Percentiles rank a stretch among this genome's conserved stretches.
Conservation (phyloP, 495 filamentous ascomycete species). For the Ramalina peruviana region DNA sequence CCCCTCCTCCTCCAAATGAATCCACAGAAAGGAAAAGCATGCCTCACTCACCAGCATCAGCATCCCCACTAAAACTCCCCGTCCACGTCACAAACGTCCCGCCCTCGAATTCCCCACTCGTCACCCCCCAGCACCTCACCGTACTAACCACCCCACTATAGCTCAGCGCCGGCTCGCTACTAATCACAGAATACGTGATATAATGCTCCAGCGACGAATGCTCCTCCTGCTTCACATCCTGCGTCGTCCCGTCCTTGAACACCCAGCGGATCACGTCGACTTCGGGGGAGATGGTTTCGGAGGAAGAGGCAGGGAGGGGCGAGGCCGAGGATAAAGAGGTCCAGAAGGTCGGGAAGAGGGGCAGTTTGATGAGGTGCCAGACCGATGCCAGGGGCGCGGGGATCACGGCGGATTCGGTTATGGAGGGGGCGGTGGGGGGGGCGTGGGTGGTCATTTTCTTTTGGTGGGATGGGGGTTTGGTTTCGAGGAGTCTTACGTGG, state of each 20-base stretch:
- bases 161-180: slow-evolving; percentile 39
- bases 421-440: slow-evolving; percentile 50
- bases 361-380: slow-evolving; percentile 57
- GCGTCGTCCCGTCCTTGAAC: slow-evolving; percentile 46
- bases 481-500: not conserved
- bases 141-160: slow-evolving; percentile 51
- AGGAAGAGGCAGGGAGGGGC: not conserved
- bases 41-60: slow-evolving; percentile 42
- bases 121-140: slow-evolving; percentile 45
- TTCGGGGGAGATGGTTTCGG: slow-evolving; percentile 27
- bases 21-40: not conserved
- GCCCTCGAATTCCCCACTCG: slow-evolving; percentile 42
- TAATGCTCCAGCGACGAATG: slow-evolving; percentile 55
- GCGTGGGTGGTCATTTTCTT: no score
- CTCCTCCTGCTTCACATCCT: slow-evolving; percentile 60
- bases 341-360: slow-evolving; percentile 48
- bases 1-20: no score
- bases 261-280: slow-evolving; percentile 51
- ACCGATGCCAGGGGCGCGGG: slow-evolving; percentile 43
- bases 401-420: slow-evolving; percentile 52
- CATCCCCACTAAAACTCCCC: slow-evolving; percentile 52
- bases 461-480: not conserved
- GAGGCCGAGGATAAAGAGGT: slow-evolving; percentile 7
- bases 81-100: slow-evolving; percentile 50
- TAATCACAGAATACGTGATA: slow-evolving; percentile 57